Conservation (phyloP, 768 basidiomycete species). For the Tephrocybe sp. region DNA sequence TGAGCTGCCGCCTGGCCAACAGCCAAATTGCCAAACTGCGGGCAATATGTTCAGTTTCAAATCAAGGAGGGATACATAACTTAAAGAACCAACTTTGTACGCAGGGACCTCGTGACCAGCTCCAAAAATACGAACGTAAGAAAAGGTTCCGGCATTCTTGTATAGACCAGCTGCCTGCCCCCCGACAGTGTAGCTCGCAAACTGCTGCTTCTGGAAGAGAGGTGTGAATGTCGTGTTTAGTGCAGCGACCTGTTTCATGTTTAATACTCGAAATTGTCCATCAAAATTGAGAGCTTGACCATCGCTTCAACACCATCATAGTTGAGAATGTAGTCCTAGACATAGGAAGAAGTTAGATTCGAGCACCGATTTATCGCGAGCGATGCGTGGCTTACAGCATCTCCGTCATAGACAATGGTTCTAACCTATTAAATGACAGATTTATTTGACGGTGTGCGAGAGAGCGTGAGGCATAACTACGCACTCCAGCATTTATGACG, state of each 20-base stretch:
- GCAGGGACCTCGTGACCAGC: constrained; percentile 49
- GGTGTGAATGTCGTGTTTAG: constrained; percentile 45
- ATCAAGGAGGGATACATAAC: background rate
- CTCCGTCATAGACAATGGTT: constrained; percentile 54
- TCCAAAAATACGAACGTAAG: constrained; percentile 50
- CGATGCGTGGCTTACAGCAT: constrained; percentile 39
- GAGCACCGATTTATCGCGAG: background rate
- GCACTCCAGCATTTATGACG: constrained; percentile 56
- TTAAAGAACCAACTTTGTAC: constrained; percentile 30
- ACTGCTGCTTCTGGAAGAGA: constrained; percentile 37
- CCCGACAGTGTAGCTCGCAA: constrained; percentile 46
- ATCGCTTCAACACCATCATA: constrained; percentile 55
- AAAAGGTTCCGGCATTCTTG: constrained; percentile 58
- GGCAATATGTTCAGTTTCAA: constrained; percentile 1
- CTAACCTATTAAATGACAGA: constrained; percentile 25
- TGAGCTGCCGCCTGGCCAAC: constrained; percentile 42
- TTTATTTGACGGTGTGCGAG: background rate
- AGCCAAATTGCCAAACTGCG: constrained; percentile 30
- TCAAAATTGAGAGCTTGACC: constrained; percentile 26
- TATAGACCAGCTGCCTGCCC: constrained; percentile 48
- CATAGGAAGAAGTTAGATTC: background rate
- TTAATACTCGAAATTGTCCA: background rate
- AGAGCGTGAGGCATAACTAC: constrained; percentile 10
- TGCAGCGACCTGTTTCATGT: constrained; percentile 35
- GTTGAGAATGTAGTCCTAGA: constrained; percentile 51